Conservation (phyloP, 2,329 filamentous ascomycete genomes). For the Sporothrix globosa region DNA sequence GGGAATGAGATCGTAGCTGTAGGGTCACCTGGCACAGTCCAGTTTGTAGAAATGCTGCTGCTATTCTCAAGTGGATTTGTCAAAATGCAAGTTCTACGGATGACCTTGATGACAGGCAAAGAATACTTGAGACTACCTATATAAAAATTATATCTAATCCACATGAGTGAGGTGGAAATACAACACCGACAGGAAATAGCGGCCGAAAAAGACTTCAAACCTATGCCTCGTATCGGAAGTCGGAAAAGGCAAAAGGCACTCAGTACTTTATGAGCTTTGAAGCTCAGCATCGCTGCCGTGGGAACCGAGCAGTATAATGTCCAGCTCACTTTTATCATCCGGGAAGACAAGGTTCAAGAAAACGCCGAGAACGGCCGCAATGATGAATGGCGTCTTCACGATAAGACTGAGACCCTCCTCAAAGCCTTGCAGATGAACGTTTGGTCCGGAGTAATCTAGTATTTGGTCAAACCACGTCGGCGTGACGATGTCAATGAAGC, state of each 20-base stretch:
- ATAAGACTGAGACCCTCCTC: conserved; percentile 7
- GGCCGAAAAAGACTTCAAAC: conserved; percentile 7
- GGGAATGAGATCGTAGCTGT: conserved; percentile 3
- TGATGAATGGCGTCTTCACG: conserved; percentile 48
- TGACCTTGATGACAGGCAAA: conserved; percentile 14
- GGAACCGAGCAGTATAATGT: conserved; percentile 29
- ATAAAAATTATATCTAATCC: conserved; percentile 15
- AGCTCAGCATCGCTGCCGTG: conserved; percentile 10
- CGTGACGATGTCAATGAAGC: background rate
- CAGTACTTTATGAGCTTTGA: conserved; percentile 17
- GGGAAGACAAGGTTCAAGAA: conserved; percentile 50
- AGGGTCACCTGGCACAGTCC: conserved; percentile 9
- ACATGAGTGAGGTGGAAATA: conserved; percentile 17
- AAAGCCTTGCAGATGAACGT: background rate
- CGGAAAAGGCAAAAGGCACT: conserved; percentile 16
- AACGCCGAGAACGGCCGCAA: conserved; percentile 49
- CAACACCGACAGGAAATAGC: conserved; percentile 16
- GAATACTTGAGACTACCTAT: conserved; percentile 6
- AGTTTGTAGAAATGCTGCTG: conserved; percentile 16
- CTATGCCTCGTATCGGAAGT: conserved; percentile 10
- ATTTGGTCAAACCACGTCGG: background rate
- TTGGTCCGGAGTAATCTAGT: background rate
- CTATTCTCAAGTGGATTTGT: conserved; percentile 15
- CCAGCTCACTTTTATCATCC: conserved; percentile 36
- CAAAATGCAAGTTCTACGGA: conserved; percentile 13